Conservation (phyloP, 306 rosid species). For the Quercus glauca region DNA sequence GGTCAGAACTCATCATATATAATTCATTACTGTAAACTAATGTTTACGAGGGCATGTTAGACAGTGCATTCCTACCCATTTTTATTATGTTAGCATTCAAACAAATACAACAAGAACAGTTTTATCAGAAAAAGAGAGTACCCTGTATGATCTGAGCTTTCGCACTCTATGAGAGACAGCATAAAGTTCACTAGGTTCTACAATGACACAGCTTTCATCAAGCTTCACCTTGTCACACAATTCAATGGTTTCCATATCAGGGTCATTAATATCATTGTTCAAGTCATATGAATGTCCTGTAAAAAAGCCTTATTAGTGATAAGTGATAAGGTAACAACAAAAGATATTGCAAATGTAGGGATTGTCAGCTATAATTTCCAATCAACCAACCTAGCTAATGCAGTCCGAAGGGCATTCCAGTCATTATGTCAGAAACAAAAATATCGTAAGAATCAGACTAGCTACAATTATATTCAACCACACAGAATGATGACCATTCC, state of each 20-base stretch:
- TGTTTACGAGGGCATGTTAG: not conserved
- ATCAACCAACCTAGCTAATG: not conserved
- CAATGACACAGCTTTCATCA: constrained; percentile 46
- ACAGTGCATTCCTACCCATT: not conserved
- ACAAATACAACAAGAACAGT: not conserved
- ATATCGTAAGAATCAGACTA: not conserved
- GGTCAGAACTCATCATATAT: not conserved
- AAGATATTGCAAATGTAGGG: not conserved
- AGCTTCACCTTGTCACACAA: constrained; percentile 47
- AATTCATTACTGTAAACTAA: not conserved
- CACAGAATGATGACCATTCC: not conserved
- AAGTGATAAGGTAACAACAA: not conserved
- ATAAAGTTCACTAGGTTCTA: constrained; percentile 51
- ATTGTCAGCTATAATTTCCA: not conserved
- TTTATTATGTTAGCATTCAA: not conserved
- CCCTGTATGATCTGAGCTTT: constrained; percentile 82
- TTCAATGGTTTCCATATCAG: constrained; percentile 52
- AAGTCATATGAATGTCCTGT: constrained; percentile 37
- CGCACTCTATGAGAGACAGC: constrained; percentile 51
- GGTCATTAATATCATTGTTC: constrained; percentile 20
- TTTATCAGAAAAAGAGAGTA: constrained; percentile 20
- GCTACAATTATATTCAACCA: not conserved
- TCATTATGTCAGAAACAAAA: not conserved
- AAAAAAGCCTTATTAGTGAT: constrained; percentile 15
- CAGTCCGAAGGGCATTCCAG: not conserved